A percentile compares a stretch with the other conserved stretches of the same genome.
Evolutionary conservation across 192 early-diverging fungal species (phyloP).

Genomic region (Fimicolochytrium jonesii): DNA sequence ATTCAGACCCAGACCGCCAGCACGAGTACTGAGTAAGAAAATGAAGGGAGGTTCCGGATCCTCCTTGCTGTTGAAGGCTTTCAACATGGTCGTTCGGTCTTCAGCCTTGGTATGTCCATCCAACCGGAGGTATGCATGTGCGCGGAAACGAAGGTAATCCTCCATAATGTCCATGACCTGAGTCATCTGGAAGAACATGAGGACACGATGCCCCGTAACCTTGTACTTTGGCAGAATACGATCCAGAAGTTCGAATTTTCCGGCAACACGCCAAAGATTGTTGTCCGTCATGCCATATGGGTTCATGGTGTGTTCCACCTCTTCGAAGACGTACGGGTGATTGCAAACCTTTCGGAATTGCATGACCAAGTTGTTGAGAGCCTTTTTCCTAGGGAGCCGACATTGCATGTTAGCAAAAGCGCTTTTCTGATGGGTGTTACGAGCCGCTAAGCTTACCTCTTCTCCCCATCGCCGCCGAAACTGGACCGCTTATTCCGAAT

Average conservation of each 20-base stretch:
- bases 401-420: too few relatives aligned
- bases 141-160: conserved; percentile 80
- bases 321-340: conserved; percentile 96
- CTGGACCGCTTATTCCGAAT: conserved; percentile 63
- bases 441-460: conserved; percentile 35
- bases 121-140: conserved; percentile 73
- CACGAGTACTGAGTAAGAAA: conserved; percentile 91
- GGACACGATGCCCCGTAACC: conserved; percentile 72
- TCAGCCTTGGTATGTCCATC: conserved; percentile 92
- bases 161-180: conserved; percentile 97
- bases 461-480: conserved; percentile 53
- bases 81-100: conserved; percentile 74
- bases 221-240: conserved; percentile 89
- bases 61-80: conserved; percentile 75
- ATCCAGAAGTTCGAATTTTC: conserved; percentile 97
- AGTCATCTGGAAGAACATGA: conserved; percentile 68
- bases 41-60: conserved; percentile 79
- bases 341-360: conserved; percentile 98
- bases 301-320: conserved; percentile 83
- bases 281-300: conserved; percentile 66
- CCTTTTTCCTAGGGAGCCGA: conserved; percentile 64
- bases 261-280: conserved; percentile 75
- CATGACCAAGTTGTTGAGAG: conserved; percentile 96
- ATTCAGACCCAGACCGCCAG: conserved; percentile 95
- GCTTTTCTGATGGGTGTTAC: too few relatives aligned